Conservation (phyloP, 495 filamentous ascomycete species). For the Daldinia loculata region DNA sequence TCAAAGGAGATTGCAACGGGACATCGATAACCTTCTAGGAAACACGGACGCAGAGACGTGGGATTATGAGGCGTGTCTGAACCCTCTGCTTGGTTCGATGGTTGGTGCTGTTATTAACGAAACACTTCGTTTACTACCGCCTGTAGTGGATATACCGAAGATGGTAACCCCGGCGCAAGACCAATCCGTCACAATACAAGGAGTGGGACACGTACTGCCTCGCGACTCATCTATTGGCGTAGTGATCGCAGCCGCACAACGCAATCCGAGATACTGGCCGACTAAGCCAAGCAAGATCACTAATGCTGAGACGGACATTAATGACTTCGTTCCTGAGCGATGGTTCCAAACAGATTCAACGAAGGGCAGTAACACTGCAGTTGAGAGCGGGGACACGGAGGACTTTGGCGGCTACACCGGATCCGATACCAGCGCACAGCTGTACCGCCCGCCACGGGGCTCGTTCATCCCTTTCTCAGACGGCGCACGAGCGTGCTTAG, state of each 20-base stretch:
- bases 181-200: slow-evolving; percentile 62
- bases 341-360: slow-evolving; percentile 51
- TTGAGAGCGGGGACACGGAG: slow-evolving; percentile 53
- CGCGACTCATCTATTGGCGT: slow-evolving; percentile 57
- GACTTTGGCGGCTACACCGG: slow-evolving; percentile 65
- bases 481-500: slow-evolving; percentile 73
- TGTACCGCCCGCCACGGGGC: slow-evolving; percentile 69
- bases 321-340: slow-evolving; percentile 58
- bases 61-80: slow-evolving; percentile 69
- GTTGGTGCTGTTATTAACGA: slow-evolving; percentile 75
- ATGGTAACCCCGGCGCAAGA: slow-evolving; percentile 53
- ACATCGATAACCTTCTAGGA: slow-evolving; percentile 66
- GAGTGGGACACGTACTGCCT: slow-evolving; percentile 60
- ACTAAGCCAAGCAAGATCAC: slow-evolving; percentile 52
- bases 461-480: slow-evolving; percentile 78
- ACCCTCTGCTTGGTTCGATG: slow-evolving; percentile 65
- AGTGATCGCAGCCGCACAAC: slow-evolving; percentile 56
- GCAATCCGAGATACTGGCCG: slow-evolving; percentile 73
- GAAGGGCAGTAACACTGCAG: slow-evolving; percentile 9
- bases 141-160: slow-evolving; percentile 70
- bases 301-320: slow-evolving; percentile 49
- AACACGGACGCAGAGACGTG: slow-evolving; percentile 61
- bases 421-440: slow-evolving; percentile 60
- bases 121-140: slow-evolving; percentile 68
- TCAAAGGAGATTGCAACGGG: slow-evolving; percentile 68